Evolutionary conservation across 768 basidiomycete genomes (phyloP), one percentile per base, ranked within the genome.

Genomic region (Floccularia luteovirens): DNA sequence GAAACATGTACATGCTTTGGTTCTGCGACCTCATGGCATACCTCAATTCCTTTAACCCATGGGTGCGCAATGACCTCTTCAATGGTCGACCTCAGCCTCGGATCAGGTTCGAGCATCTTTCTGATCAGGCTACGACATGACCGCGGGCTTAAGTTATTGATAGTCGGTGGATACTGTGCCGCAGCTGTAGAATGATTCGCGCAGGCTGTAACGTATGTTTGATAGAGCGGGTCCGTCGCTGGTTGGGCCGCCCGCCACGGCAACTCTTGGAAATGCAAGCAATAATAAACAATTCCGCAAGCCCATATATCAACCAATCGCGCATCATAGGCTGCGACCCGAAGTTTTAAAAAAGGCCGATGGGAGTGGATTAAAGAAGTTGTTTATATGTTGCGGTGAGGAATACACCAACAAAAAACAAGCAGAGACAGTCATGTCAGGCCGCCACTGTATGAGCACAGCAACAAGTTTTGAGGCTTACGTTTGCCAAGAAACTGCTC

Each of bases 221-320:
- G 69, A 60, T 90, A 99, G 7, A 94, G 74, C 6, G 72, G 60
- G 56, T 99, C 94, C 6, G 78, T 52, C 5, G 48, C 66, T 13
- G 68, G 63, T 56, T 97, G 93, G 24, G 94, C 94, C 2, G 85
- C 89, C 43, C 93, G 86, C 94, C 96, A 99, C 2, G 94, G 94
- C 38, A 99, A 77, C 59, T 99, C 94, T 58, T 91, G 87, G 70
- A 96, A 96, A 61, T 90, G 91, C 53, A 98, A 75, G 69, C 94
- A 99, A 69, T 99, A 99, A 65, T 94, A 98, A 50, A 99, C 93
- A 49, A 99, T 78, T 13, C 86, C 94, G 45, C 85, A 86, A 0
- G 94, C 93, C 94, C 94, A 99, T 43, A 99, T 87, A 56, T 99
- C 94, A 49, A 98, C 96, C 4, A 93, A 73, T 17, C 94, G 84